Conservation (phyloP, 1,139 yeast genomes). For the Keqinozyma sinolaborantium region DNA sequence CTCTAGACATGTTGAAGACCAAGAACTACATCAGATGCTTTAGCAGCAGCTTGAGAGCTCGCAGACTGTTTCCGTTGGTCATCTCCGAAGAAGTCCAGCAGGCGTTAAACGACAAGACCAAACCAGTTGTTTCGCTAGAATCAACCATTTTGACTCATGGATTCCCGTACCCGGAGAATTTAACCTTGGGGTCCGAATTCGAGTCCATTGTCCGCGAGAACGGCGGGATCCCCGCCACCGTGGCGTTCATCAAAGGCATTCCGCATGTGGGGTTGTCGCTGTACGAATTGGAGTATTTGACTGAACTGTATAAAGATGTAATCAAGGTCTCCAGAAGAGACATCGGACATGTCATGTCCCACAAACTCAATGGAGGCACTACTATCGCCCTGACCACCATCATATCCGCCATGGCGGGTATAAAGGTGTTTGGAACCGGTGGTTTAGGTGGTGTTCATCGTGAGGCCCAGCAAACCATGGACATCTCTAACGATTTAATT, state of each 20-base stretch:
- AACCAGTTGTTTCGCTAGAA: slow-evolving; percentile 77
- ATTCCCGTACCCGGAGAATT: slow-evolving; percentile 74
- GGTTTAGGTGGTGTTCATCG: slow-evolving; percentile 93
- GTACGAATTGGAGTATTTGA: slow-evolving; percentile 48
- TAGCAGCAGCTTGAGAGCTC: background rate
- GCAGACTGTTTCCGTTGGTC: slow-evolving; percentile 14
- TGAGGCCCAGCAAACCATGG: slow-evolving; percentile 72
- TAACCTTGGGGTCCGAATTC: slow-evolving; percentile 67
- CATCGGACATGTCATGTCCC: slow-evolving; percentile 69
- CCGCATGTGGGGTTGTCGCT: slow-evolving; percentile 65
- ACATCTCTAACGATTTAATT: slow-evolving; percentile 82
- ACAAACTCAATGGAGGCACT: slow-evolving; percentile 72
- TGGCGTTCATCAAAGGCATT: slow-evolving; percentile 69
- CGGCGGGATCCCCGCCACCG: slow-evolving; percentile 85
- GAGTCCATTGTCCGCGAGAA: slow-evolving; percentile 56
- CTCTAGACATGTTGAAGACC: background rate
- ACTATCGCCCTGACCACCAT: slow-evolving; percentile 91
- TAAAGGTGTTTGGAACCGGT: slow-evolving; percentile 87
- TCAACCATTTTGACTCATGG: slow-evolving; percentile 92
- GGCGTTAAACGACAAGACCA: slow-evolving; percentile 46
- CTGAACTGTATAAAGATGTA: slow-evolving; percentile 32
- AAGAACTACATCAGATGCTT: background rate
- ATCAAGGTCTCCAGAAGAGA: slow-evolving; percentile 80
- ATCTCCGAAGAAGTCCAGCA: slow-evolving; percentile 58
- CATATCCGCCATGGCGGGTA: slow-evolving; percentile 69